Evolutionary conservation across 768 basidiomycete genomes (phyloP), one percentile per base, ranked within the genome.

Genomic region (Leccinum arenicola): DNA sequence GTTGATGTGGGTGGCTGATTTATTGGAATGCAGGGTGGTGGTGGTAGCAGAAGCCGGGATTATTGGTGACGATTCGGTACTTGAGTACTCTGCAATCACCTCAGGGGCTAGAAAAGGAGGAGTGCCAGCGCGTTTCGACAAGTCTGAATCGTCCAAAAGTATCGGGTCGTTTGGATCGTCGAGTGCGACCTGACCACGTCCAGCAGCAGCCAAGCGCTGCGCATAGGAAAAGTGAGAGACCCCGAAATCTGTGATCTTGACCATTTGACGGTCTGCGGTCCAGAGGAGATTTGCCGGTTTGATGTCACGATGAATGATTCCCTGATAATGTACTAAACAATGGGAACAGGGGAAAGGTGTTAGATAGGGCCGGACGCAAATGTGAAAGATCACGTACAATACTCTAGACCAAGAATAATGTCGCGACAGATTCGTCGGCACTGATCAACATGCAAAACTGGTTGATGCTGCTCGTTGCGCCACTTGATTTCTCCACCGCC

Each of bases 281-380:
- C 92, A 94, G 29, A 99, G 82, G 23, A 99, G 85, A 74, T 99
- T 99, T 50, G 95, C 93, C 27, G 97, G 97, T 71, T 99, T 99
- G 78, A 99, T 98, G 76, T 99, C 97, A 58, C 97, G 92, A 75
- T 99, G 97, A 52, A 99, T 98, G 73, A 99, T 98, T 23, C 96
- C 97, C 70, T 98, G 95, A 68, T 89, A 85, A 71, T 99, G 97
- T 2, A 99, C 96, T 98, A 68, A 11, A 45, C 3, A 31, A 15
- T n/a, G 57, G 54, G 55, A 33, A 56, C 14, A 17, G 15, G 21
- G 15, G 9, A 33, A 51, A 47, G 11, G 56, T 27, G 33, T 61
- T 36, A 60, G 66, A 48, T 50, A 50, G 6, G 43, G 50, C 40
- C 11, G 51, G 25, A 29, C 56, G 47, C 55, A 59, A 31, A 58